Base-by-base conservation (phyloP, 208 protist genomes). In the Naegleria lovaniensis region DNA sequence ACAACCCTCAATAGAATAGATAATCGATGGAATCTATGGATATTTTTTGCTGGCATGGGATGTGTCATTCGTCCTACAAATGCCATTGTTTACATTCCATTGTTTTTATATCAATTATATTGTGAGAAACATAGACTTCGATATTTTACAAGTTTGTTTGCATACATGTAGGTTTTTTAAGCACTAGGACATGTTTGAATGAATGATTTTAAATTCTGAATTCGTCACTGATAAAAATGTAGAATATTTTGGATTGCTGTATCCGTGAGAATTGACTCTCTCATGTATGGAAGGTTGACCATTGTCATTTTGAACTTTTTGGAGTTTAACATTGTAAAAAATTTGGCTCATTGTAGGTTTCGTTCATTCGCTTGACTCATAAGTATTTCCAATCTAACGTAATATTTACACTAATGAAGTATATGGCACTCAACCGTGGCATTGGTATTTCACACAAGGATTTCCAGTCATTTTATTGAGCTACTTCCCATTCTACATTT, bases 391-490 rank as follows among this genome's bases (percentile, higher is more conserved):
- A n/a, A n/a, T n/a, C n/a, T n/a, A n/a, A n/a, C n/a, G n/a, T n/a
- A n/a, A 79, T 79, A 36, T 79, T 33, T 36, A 6, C 43, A 48
- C 7, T 48, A 1, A 48, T 41, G 5, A 38, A 84, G 41, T 89
- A 5, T 89, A 89, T 29, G 85, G 85, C 29, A 67, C 48, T 38
- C 85, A 89, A 67, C 48, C 85, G 67, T 67, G 41, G 41, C 85
- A 89, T 89, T 89, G 85, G 85, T 89, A 89, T 40, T 89, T 89
- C 41, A 29, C 48, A 22, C 41, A 89, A 41, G 85, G 85, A 40
- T 89, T 89, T 40, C 85, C 85, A 29, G 48, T 67, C 15, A 75
- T 89, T 5, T 67, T 55, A 33, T 67, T 89, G 5, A 89, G 48
- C 11, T 11, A 89, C 41, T 40, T 52, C 0, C 41, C 41, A 36